Percentiles rank a stretch among this genome's conserved stretches.
phyloP scores from a whole-genome alignment of 306 rosid genomes.

The Boehmeria nivea region DNA sequence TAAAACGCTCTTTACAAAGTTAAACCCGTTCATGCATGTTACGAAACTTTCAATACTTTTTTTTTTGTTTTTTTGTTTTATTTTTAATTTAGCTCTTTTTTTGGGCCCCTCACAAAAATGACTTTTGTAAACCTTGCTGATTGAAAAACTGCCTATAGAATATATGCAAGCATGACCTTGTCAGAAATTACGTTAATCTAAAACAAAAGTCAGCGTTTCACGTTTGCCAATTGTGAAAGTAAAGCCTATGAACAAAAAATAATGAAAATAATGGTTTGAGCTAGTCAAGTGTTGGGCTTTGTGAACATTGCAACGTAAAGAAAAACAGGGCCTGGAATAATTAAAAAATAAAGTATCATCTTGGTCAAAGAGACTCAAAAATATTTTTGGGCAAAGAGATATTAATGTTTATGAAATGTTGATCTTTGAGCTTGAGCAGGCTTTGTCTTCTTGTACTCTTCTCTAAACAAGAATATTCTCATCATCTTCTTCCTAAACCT shows the following conservation, averaged over 20 bases:
- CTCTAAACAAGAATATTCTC: not conserved
- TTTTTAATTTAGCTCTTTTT: no score
- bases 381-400: not conserved
- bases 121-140: no score
- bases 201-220: not conserved
- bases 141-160: no score
- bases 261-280: no score
- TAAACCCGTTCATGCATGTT: no score
- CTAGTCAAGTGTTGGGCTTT: not conserved
- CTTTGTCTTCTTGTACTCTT: not conserved
- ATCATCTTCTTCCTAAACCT: not conserved
- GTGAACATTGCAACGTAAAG: not conserved
- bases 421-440: not conserved
- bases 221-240: not conserved
- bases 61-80: no score
- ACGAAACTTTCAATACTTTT: no score
- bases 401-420: not conserved
- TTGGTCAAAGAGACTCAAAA: not conserved
- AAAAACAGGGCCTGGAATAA: not conserved
- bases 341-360: not conserved
- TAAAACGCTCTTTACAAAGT: no score
- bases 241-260: not conserved
- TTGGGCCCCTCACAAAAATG: no score
- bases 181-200: not conserved
- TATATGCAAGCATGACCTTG: no score